Evolutionary conservation across 1,139 yeast species (phyloP), one percentile per base, ranked within the genome.

Genomic region (Arxiozyma slooffiae): DNA sequence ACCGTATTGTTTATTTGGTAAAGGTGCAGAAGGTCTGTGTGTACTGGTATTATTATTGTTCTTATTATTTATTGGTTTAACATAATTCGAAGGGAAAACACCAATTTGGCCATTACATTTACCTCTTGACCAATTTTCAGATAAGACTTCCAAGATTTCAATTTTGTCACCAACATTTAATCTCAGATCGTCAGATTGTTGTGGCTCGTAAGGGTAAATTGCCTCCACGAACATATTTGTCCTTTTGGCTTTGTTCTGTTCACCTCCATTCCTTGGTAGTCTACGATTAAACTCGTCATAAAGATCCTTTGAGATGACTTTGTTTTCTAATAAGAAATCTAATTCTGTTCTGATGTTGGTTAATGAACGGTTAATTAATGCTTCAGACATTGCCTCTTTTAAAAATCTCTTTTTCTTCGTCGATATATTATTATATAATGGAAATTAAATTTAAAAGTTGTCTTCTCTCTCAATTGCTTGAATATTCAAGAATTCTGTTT

Each of bases 81-180:
- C 94, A 64, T 89, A 89, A 67, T 86, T 86, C 2, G 90, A 72
- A 8, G 97, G 97, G 71, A 89, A 88, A 56, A 88, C 80, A 20
- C 97, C 97, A 14, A 77, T 76, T 26, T 67, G 66, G 44, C 77
- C 76, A 41, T 77, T 75, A 50, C 70, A 67, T 18, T 72, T 71
- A 38, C 97, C 97, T 63, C 78, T 82, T 89, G 94, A 87, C 97
- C 97, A 89, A 63, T 87, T 89, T 41, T 75, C 75, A 24, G 90
- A 84, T 53, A 83, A 73, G 63, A 79, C 85, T 63, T 87, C 95
- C 2, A 78, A 56, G 7, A 90, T 76, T 34, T 77, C 76, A 48
- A 90, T 67, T 59, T 75, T 78, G 55, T 82, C 89, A 44, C 90
- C 96, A 49, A 70, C 74, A 46, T 59, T 61, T 43, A 89, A 73